Percentiles rank a stretch among this genome's conserved stretches.
phyloP scores from a whole-genome alignment of 305 asterid species.

The Vinca major region DNA sequence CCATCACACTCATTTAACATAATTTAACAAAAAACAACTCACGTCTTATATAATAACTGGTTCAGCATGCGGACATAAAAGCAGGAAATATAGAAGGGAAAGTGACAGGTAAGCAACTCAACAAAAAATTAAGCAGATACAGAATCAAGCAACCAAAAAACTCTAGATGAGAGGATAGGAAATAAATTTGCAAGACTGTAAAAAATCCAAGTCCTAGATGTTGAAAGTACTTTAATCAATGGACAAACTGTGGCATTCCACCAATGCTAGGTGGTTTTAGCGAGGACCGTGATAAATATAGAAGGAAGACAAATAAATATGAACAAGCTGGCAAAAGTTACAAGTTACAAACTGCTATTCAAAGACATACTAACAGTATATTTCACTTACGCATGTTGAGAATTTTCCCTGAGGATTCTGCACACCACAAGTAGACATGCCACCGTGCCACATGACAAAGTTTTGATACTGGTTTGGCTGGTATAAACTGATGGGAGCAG shows the following conservation, averaged over 20 bases:
- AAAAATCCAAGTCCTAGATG: neutral
- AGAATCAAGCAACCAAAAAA: too few species aligned
- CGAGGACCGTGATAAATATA: neutral
- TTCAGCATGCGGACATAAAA: too few species aligned
- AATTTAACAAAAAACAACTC: neutral
- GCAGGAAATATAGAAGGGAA: too few species aligned
- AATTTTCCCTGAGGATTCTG: conserved; percentile 7
- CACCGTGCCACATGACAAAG: neutral
- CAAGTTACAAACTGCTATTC: neutral
- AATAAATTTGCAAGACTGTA: too few species aligned
- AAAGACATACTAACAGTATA: neutral
- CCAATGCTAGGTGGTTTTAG: neutral
- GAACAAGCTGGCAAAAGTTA: neutral
- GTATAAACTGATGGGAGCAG: conserved; percentile 6
- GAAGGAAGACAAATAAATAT: conserved; percentile 1
- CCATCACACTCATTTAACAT: neutral
- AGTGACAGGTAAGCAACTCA: too few species aligned
- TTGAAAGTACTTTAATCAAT: neutral
- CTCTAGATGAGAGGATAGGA: too few species aligned
- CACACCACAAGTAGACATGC: conserved; percentile 15
- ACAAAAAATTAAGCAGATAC: too few species aligned
- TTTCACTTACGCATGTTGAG: conserved; percentile 22
- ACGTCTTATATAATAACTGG: too few species aligned
- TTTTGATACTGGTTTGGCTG: conserved; percentile 14
- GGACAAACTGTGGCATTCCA: neutral